These are phyloP conservation scores for Pseudocercospora musae DNA, from an alignment of 2,329 filamentous ascomycete genomes.

Conservation along the genomic window DNA sequence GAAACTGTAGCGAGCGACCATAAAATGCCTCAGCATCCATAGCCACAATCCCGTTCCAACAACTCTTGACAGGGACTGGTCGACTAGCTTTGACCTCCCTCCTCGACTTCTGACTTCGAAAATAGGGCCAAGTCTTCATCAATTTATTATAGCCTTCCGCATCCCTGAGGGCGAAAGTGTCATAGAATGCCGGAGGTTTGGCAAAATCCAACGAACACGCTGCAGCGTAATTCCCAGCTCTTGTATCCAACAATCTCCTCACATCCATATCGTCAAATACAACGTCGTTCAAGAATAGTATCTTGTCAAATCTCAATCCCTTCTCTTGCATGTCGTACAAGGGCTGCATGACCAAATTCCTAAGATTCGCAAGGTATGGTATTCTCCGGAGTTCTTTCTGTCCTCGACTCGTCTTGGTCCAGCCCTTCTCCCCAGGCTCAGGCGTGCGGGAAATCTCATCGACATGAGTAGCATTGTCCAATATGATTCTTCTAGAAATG, in stretches of 20 bases:
- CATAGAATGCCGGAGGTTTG: constrained; percentile 55
- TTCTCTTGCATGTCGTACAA: constrained; percentile 49
- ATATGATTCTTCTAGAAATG: constrained; percentile 54
- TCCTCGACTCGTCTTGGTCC: constrained; percentile 57
- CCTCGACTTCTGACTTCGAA: constrained; percentile 51
- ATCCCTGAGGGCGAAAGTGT: constrained; percentile 62
- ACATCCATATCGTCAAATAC: constrained; percentile 59
- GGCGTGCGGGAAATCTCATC: constrained; percentile 52
- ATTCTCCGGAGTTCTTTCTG: constrained; percentile 61
- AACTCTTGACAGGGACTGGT: constrained; percentile 60
- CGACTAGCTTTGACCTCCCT: constrained; percentile 51
- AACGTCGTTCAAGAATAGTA: constrained; percentile 63
- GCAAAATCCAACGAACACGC: constrained; percentile 62
- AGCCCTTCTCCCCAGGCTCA: constrained; percentile 50
- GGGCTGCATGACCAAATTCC: constrained; percentile 63
- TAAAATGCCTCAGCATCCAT: constrained; percentile 58
- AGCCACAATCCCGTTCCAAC: constrained; percentile 58
- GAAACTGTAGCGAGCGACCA: constrained; percentile 54
- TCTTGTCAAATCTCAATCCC: constrained; percentile 56
- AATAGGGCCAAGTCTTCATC: constrained; percentile 60
- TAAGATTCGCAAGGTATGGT: constrained; percentile 62
- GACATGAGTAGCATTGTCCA: constrained; percentile 58
- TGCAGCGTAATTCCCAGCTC: constrained; percentile 58
- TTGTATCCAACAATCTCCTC: constrained; percentile 55
- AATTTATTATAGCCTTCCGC: constrained; percentile 49